Evolutionary conservation across 345 rosid species (phyloP), one percentile per base, ranked within the genome.

Genomic region (Citrus medica): DNA sequence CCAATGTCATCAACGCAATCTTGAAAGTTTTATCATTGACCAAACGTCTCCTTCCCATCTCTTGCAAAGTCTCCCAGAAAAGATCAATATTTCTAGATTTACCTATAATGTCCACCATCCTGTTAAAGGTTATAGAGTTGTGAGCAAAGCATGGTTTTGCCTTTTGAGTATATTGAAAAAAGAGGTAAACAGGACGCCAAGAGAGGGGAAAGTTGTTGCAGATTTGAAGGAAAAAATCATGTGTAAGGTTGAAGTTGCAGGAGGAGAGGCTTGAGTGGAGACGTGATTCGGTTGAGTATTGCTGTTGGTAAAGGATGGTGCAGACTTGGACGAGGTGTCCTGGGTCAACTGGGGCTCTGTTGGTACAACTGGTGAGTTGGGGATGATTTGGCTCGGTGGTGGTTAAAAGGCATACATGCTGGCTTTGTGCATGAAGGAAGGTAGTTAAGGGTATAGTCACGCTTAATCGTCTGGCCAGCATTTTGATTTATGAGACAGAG

Each of bases 141-240:
- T 91, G 97, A 60, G 76, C 0, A 69, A 91, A 89, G 14, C 66
- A 70, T 0, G 89, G 85, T 67, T 75, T 79, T 4, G 83, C 28
- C 25, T 59, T 85, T 21, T 82, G 86, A 24, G 88, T 86, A 88
- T 88, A 95, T 32, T 76, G 90, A 79, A 85, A 92, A 80, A 95
- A 92, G 24, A 93, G 92, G 83, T 90, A 83, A 55, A 92, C 87
- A 32, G 98, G 98, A 25, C 94, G 93, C 98, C 97, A 93, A 0
- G 95, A 93, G 84, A 78, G 86, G 55, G 90, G 93, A 82, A 93
- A 93, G 24, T 82, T 86, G 89, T 92, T 90, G 92, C 94, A 93
- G 83, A 92, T 94, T 80, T 87, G 98, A 82, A 95, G 93, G 86
- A 92, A 95, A 84, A 95, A 87, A 38, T 95, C 98, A 35, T 86